phyloP scores from a whole-genome alignment of 176 grass and related monocot genomes.

The Canna indica region DNA sequence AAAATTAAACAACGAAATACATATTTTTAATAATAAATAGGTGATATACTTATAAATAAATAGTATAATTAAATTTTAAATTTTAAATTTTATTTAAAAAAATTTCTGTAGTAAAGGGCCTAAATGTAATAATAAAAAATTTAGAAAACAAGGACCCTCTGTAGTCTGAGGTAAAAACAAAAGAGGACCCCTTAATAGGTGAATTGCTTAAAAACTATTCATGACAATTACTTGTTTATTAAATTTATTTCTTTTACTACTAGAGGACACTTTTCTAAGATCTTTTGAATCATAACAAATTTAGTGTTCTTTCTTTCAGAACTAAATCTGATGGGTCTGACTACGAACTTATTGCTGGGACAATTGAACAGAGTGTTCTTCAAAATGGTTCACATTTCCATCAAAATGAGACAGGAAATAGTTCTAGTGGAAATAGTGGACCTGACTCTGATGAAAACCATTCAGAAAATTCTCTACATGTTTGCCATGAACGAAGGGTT shows the following conservation, averaged over 20 bases:
- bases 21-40: too few relatives aligned
- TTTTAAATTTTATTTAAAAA: too few relatives aligned
- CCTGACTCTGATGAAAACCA: conserved; percentile 37
- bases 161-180: too few relatives aligned
- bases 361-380: conserved; percentile 16
- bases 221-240: too few relatives aligned
- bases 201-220: too few relatives aligned
- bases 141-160: too few relatives aligned
- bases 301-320: conserved; percentile 3
- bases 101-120: too few relatives aligned
- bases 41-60: too few relatives aligned
- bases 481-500: conserved; percentile 43
- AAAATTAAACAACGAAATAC: too few relatives aligned
- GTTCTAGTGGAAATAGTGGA: conserved; percentile 22
- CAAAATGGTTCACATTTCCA: conserved; percentile 2
- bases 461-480: conserved; percentile 21
- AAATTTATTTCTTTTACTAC: not conserved
- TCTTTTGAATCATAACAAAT: not conserved
- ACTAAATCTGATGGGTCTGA: conserved; percentile 5
- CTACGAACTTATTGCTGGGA: conserved; percentile 6
- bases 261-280: not conserved
- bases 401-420: conserved; percentile 23
- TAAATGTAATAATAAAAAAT: too few relatives aligned
- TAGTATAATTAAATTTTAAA: too few relatives aligned
- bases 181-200: too few relatives aligned